Percentiles rank a stretch among this genome's conserved stretches.
Conservation (phyloP, 495 filamentous ascomycete genomes). For the Penicillium flavigenum region DNA sequence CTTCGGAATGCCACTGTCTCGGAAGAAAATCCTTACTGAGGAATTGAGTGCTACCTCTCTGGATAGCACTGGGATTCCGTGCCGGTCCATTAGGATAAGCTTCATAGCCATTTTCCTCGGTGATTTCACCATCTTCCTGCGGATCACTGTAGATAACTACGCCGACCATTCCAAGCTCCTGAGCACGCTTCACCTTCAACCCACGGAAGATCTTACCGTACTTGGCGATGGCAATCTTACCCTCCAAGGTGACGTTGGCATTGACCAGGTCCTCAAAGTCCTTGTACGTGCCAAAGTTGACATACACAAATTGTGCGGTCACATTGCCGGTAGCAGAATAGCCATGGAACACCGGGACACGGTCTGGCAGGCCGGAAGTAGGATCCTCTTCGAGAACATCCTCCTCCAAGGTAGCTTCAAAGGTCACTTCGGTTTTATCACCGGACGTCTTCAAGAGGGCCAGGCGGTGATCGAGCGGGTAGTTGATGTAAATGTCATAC, state of each 20-base stretch:
- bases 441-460: conserved; percentile 64
- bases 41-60: conserved; percentile 87
- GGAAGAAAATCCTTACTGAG: conserved; percentile 52
- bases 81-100: conserved; percentile 86
- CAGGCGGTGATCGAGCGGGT: conserved; percentile 75
- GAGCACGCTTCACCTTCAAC: conserved; percentile 87
- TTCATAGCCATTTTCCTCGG: conserved; percentile 75
- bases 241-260: conserved; percentile 71
- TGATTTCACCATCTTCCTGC: conserved; percentile 80
- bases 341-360: conserved; percentile 92
- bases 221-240: conserved; percentile 83
- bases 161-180: conserved; percentile 89
- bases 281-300: conserved; percentile 81
- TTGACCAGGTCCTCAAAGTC: conserved; percentile 83
- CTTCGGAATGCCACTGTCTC: neutral
- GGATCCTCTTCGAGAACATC: conserved; percentile 82
- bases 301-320: conserved; percentile 77
- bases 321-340: conserved; percentile 92
- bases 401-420: conserved; percentile 80
- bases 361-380: conserved; percentile 67
- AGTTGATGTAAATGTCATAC: conserved; percentile 92
- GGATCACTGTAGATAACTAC: conserved; percentile 85
- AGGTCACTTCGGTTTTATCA: conserved; percentile 54
- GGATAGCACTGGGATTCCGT: conserved; percentile 82
- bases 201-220: conserved; percentile 89